phyloP scores from a whole-genome alignment of 306 rosid genomes.

The Arachis hypogaea region DNA sequence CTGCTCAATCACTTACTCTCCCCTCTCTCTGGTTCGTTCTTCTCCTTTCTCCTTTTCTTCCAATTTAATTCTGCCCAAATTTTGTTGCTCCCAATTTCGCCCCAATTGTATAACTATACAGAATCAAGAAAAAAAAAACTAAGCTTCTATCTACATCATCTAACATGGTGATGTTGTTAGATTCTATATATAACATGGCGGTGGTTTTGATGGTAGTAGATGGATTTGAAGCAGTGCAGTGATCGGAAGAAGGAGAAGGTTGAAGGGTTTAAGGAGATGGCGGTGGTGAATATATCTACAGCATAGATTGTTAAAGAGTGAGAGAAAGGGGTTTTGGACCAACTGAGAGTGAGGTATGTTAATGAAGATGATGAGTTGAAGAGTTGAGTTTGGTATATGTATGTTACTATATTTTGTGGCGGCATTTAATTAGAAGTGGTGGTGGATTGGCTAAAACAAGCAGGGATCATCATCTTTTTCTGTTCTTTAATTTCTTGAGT shows the following conservation, averaged over 20 bases:
- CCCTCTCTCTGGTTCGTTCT: no score
- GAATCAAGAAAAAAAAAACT: no score
- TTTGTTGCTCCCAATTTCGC: no score
- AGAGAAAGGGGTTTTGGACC: conserved; percentile 63
- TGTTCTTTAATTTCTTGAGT: not conserved
- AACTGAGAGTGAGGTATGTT: conserved; percentile 66
- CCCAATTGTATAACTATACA: no score
- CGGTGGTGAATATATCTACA: conserved; percentile 55
- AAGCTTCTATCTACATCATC: no score
- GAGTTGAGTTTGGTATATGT: conserved; percentile 69
- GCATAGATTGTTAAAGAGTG: conserved; percentile 64
- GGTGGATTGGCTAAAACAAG: conserved; percentile 81
- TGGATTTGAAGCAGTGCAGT: conserved; percentile 59
- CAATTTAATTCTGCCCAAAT: no score
- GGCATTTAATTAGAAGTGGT: conserved; percentile 36
- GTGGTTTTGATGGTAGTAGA: conserved; percentile 41
- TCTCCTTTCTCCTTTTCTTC: no score
- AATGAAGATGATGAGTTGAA: conserved; percentile 56
- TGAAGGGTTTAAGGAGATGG: conserved; percentile 66
- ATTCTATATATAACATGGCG: not conserved
- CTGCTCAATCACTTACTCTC: no score
- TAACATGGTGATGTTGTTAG: no score
- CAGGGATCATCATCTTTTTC: conserved; percentile 63
- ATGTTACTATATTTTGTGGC: conserved; percentile 67
- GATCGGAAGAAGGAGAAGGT: conserved; percentile 58